These are phyloP conservation scores for Candida labiduridarum DNA, from an alignment of 1,139 yeast species.

Conservation along the genomic window DNA sequence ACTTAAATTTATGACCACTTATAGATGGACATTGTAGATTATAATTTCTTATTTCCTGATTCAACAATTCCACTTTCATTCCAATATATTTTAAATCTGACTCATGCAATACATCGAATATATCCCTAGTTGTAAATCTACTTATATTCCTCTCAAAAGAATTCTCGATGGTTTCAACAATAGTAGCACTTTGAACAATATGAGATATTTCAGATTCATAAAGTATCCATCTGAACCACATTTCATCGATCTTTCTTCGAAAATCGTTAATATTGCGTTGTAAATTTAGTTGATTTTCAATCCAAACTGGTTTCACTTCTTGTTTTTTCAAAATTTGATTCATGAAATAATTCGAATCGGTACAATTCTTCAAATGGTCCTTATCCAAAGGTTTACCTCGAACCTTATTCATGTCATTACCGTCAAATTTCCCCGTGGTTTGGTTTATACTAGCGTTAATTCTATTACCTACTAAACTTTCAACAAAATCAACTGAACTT, in stretches of 20 bases:
- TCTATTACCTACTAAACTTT: slow-evolving; percentile 69
- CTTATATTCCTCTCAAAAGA: slow-evolving; percentile 11
- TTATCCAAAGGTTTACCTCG: slow-evolving; percentile 63
- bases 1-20: slow-evolving; percentile 69
- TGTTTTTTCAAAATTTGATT: slow-evolving; percentile 67
- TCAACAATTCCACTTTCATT: slow-evolving; percentile 51
- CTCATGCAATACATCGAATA: slow-evolving; percentile 9
- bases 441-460: slow-evolving; percentile 73
- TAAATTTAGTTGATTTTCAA: slow-evolving; percentile 71
- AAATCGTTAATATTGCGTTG: slow-evolving; percentile 48
- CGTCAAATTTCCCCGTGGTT: slow-evolving; percentile 59
- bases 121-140: slow-evolving; percentile 4
- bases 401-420: slow-evolving; percentile 48
- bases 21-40: slow-evolving; percentile 77
- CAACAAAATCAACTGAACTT: slow-evolving; percentile 48
- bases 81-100: slow-evolving; percentile 34
- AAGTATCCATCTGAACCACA: slow-evolving; percentile 46
- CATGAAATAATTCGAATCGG: slow-evolving; percentile 45
- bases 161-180: slow-evolving; percentile 15
- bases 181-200: slow-evolving; percentile 20
- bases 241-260: slow-evolving; percentile 42
- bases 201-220: slow-evolving; percentile 21
- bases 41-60: slow-evolving; percentile 66
- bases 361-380: slow-evolving; percentile 62
- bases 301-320: slow-evolving; percentile 87